Evolutionary conservation across 345 rosid species (phyloP).

Genomic region (Theobroma cacao): DNA sequence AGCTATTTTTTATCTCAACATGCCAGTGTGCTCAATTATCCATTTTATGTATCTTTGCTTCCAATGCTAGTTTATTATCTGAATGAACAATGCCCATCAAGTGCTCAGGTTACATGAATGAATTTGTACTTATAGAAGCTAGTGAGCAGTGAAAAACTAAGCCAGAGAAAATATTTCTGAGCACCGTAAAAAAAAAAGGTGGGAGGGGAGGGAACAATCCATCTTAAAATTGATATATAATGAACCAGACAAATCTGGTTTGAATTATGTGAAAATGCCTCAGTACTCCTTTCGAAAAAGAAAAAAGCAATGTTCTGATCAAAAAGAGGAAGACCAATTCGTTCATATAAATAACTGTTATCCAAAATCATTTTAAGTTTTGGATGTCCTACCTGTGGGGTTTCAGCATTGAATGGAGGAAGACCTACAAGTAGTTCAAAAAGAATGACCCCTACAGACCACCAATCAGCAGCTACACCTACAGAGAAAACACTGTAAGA

Average conservation of each 20-base stretch:
- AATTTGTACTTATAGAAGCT: background rate
- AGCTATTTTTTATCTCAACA: background rate
- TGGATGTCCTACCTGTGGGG: slow-evolving; percentile 64
- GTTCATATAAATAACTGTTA: background rate
- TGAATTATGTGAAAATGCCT: background rate
- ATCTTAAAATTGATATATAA: background rate
- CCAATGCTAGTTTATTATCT: slow-evolving; percentile 1
- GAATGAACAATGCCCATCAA: background rate
- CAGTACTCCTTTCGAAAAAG: background rate
- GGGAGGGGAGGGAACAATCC: background rate
- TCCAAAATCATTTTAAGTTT: background rate
- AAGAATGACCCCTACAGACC: slow-evolving; percentile 95
- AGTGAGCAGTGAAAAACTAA: background rate
- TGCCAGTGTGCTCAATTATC: background rate
- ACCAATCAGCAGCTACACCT: slow-evolving; percentile 99
- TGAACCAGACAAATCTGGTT: background rate
- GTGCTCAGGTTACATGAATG: background rate
- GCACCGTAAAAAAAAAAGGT: background rate
- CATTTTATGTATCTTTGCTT: background rate
- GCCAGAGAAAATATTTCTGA: background rate
- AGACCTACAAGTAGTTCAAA: slow-evolving; percentile 90
- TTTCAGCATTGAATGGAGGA: slow-evolving; percentile 93
- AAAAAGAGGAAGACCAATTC: background rate
- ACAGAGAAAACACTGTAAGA: slow-evolving; percentile 20
- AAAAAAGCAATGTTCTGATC: background rate